These are phyloP conservation scores for Xerocomus brunneocitrinus DNA, from an alignment of 768 basidiomycete genomes.

Conservation along the genomic window DNA sequence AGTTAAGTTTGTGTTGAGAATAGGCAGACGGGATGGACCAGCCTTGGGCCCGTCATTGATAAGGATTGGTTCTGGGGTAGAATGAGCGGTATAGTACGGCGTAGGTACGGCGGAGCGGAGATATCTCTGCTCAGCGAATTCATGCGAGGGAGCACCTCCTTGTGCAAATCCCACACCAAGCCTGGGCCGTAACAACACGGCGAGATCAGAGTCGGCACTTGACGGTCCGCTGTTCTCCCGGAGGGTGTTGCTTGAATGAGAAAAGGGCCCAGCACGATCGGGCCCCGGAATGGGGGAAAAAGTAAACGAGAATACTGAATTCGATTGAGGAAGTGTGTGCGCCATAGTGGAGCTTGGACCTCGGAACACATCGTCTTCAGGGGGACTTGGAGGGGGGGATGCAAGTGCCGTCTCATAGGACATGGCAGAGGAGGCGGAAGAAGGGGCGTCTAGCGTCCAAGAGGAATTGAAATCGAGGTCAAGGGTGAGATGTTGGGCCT, in stretches of 20 bases:
- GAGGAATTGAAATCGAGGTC: conserved; percentile 20
- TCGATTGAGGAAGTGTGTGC: conserved; percentile 2
- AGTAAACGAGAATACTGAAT: conserved; percentile 5
- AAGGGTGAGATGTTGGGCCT: conserved; percentile 16
- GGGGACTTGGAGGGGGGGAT: conserved; percentile 7
- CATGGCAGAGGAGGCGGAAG: conserved; percentile 19
- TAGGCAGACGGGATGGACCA: conserved; percentile 27
- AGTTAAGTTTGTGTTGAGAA: conserved; percentile 17
- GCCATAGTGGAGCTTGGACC: neutral
- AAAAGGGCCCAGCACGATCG: conserved; percentile 5
- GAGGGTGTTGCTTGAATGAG: neutral
- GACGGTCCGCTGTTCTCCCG: conserved; percentile 13
- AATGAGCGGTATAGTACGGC: conserved; percentile 31
- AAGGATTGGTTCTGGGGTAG: conserved; percentile 27
- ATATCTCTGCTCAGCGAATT: conserved; percentile 13
- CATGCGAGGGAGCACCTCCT: conserved; percentile 8
- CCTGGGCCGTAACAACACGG: conserved; percentile 9
- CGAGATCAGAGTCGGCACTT: conserved; percentile 20
- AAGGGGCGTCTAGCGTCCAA: conserved; percentile 14
- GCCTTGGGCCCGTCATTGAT: conserved; percentile 15
- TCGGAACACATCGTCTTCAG: conserved; percentile 13
- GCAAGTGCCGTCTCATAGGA: conserved; percentile 20
- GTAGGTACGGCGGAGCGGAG: conserved; percentile 22
- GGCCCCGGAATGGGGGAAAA: conserved; percentile 3
- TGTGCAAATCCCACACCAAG: conserved; percentile 12